A percentile compares a stretch with the other conserved stretches of the same genome.
Conservation (phyloP, 2,329 filamentous ascomycete genomes). For the Xylaria sp. region DNA sequence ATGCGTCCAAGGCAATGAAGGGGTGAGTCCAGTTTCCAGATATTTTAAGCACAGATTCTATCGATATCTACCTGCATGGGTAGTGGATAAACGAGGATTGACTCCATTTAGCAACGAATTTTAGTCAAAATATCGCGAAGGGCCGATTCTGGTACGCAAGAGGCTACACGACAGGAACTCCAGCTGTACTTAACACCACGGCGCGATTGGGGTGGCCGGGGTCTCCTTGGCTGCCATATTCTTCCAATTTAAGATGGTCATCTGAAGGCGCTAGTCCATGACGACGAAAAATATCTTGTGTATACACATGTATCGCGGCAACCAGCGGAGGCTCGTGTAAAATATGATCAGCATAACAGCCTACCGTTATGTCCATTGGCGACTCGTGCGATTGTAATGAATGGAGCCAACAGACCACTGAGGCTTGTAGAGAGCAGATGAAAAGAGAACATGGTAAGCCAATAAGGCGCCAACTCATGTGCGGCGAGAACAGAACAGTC, state of each 20-base stretch:
- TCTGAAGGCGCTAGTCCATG: background rate
- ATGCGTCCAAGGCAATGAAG: constrained; percentile 88
- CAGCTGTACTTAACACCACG: constrained; percentile 79
- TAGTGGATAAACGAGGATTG: constrained; percentile 19
- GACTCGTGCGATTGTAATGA: constrained; percentile 6
- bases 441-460: constrained; percentile 14
- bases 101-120: constrained; percentile 69
- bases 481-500: constrained; percentile 3
- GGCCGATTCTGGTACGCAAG: constrained; percentile 54
- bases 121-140: constrained; percentile 73
- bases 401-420: constrained; percentile 23
- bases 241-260: constrained; percentile 70
- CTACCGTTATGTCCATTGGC: background rate
- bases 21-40: constrained; percentile 68
- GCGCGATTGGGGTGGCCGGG: constrained; percentile 89
- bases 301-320: background rate
- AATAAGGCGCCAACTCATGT: background rate
- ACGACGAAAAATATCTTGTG: constrained; percentile 1
- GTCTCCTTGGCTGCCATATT: constrained; percentile 90
- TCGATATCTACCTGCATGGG: background rate
- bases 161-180: constrained; percentile 66
- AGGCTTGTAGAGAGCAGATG: background rate
- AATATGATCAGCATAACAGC: background rate
- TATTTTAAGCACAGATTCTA: background rate
- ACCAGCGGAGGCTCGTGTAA: constrained; percentile 1